Conservation (phyloP, 192 early-diverging fungal species). For the Entomortierella beljakovae region DNA sequence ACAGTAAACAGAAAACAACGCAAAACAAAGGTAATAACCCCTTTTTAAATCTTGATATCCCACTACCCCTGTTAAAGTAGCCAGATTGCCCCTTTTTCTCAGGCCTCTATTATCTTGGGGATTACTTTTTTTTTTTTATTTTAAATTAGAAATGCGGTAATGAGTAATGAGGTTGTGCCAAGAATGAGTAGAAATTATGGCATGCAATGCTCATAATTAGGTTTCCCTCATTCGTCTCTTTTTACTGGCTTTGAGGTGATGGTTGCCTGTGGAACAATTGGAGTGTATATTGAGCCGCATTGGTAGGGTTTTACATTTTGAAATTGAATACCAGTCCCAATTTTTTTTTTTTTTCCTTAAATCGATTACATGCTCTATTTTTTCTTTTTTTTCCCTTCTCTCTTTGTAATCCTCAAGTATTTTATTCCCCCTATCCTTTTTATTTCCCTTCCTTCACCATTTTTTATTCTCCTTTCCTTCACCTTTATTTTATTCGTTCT, state of each 20-base stretch:
- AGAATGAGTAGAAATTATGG: too few relatives aligned
- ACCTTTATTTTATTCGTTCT: neutral
- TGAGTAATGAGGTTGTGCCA: too few relatives aligned
- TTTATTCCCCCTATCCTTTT: neutral
- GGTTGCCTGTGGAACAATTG: neutral
- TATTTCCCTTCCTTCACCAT: neutral
- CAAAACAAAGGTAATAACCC: too few relatives aligned
- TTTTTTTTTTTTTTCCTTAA: neutral
- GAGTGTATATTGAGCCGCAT: neutral
- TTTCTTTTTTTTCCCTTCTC: neutral
- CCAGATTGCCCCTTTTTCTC: neutral
- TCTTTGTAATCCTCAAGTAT: neutral
- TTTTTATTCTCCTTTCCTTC: neutral
- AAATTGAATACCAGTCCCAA: neutral
- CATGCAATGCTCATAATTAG: too few relatives aligned
- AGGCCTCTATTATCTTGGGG: too few relatives aligned
- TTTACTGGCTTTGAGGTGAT: too few relatives aligned
- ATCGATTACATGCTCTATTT: neutral
- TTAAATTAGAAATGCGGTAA: too few relatives aligned
- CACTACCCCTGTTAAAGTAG: neutral
- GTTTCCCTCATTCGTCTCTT: too few relatives aligned
- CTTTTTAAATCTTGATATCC: too few relatives aligned
- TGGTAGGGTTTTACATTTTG: neutral
- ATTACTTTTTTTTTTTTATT: too few relatives aligned
- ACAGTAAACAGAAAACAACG: too few relatives aligned